Percentiles rank a stretch among this genome's conserved stretches.
Conservation (phyloP, 2,329 filamentous ascomycete genomes). For the Magnaporthales sp. region DNA sequence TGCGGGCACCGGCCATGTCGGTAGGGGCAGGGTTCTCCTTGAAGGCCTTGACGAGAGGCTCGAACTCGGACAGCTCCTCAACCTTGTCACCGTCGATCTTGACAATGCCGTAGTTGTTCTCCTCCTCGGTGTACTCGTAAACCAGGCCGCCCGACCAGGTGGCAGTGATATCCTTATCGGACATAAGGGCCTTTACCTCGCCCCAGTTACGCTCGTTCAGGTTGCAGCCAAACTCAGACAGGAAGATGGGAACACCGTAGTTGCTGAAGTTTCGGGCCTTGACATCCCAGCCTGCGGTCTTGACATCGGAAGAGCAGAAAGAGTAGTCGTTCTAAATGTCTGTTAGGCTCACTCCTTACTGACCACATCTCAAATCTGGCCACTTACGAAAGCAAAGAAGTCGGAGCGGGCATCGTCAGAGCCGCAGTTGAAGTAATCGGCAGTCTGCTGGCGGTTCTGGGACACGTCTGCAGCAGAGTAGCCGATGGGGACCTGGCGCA, state of each 20-base stretch:
- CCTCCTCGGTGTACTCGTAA: slow-evolving; percentile 86
- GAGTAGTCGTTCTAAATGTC: slow-evolving; percentile 67
- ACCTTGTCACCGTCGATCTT: slow-evolving; percentile 47
- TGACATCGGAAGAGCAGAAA: slow-evolving; percentile 69
- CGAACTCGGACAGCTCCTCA: slow-evolving; percentile 54
- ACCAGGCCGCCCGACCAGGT: slow-evolving; percentile 95
- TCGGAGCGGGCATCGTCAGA: slow-evolving; percentile 75
- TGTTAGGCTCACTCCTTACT: slow-evolving; percentile 9
- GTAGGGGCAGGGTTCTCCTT: slow-evolving; percentile 39
- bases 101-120: slow-evolving; percentile 74
- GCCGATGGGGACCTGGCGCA: slow-evolving; percentile 63
- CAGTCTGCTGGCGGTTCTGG: slow-evolving; percentile 78
- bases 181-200: slow-evolving; percentile 75
- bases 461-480: slow-evolving; percentile 76
- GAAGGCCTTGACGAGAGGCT: slow-evolving; percentile 39
- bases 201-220: slow-evolving; percentile 73
- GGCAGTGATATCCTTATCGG: slow-evolving; percentile 60
- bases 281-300: slow-evolving; percentile 68
- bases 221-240: slow-evolving; percentile 91
- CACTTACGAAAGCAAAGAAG: slow-evolving; percentile 64
- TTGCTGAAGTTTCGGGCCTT: slow-evolving; percentile 83
- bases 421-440: slow-evolving; percentile 90
- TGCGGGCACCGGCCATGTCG: slow-evolving; percentile 39
- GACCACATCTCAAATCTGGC: background rate
- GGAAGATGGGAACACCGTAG: slow-evolving; percentile 85